Conservation (phyloP, 257 asterid species). For the Solanum clarkiae region DNA sequence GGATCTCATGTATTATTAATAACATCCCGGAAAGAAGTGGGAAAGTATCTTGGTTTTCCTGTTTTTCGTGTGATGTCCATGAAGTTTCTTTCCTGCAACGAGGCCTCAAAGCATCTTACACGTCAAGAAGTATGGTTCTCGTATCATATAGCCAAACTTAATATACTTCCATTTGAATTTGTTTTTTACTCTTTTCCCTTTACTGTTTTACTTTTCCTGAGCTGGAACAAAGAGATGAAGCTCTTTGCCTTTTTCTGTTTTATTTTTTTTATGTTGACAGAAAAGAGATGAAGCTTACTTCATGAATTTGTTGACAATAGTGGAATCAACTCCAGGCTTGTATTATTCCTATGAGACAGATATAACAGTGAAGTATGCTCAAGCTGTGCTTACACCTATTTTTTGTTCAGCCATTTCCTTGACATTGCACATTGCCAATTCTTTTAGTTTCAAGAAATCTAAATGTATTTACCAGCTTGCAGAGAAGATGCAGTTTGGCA, state of each 20-base stretch:
- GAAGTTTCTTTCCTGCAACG: constrained; percentile 78
- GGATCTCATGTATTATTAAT: constrained; percentile 66
- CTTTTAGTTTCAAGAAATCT: constrained; percentile 13
- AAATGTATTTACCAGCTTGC: constrained; percentile 55
- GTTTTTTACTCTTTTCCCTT: not conserved
- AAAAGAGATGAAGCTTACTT: constrained; percentile 78
- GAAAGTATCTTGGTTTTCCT: constrained; percentile 76
- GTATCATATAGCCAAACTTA: not conserved
- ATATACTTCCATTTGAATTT: not conserved
- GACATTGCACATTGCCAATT: not conserved
- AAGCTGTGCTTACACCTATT: not conserved
- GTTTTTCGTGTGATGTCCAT: constrained; percentile 59
- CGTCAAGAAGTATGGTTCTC: constrained; percentile 44
- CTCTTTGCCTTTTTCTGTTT: not conserved
- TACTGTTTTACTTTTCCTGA: constrained; percentile 4
- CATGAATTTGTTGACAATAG: constrained; percentile 63
- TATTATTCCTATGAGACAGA: constrained; percentile 88
- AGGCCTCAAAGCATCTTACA: constrained; percentile 52
- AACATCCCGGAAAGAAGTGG: constrained; percentile 76
- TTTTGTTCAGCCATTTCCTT: not conserved
- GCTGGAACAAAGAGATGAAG: constrained; percentile 67
- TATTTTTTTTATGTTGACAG: constrained; percentile 31
- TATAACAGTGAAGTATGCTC: constrained; percentile 70
- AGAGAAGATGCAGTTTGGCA: constrained; percentile 75
- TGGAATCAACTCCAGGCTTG: constrained; percentile 88